These are phyloP conservation scores for Cladosporium sp. DNA, from an alignment of 2,329 filamentous ascomycete species.

Conservation along the genomic window DNA sequence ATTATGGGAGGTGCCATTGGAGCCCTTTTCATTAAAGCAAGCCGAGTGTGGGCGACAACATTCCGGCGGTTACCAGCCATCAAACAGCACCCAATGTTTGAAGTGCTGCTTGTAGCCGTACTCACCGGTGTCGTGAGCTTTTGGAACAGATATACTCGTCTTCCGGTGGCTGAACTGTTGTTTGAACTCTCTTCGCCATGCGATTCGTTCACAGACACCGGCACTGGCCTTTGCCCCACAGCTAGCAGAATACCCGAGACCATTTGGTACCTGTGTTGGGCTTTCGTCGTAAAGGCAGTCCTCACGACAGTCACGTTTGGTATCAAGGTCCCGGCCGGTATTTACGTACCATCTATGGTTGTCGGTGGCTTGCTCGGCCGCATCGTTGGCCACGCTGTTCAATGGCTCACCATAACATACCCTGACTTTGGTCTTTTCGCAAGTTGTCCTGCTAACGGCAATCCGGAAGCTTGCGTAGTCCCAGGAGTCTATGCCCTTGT, in stretches of 20 bases:
- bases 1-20: slow-evolving; percentile 78
- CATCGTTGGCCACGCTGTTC: slow-evolving; percentile 77
- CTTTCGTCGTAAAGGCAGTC: slow-evolving; percentile 84
- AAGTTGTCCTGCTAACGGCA: slow-evolving; percentile 61
- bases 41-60: slow-evolving; percentile 78
- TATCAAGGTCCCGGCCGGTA: slow-evolving; percentile 92
- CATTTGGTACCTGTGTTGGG: slow-evolving; percentile 64
- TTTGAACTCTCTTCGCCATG: slow-evolving; percentile 90
- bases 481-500: slow-evolving; percentile 96
- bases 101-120: slow-evolving; percentile 82
- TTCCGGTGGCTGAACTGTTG: slow-evolving; percentile 84
- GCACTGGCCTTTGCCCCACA: slow-evolving; percentile 74
- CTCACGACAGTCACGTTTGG: slow-evolving; percentile 90
- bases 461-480: slow-evolving; percentile 79
- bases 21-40: slow-evolving; percentile 95
- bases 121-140: slow-evolving; percentile 81
- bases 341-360: slow-evolving; percentile 98
- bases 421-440: slow-evolving; percentile 70
- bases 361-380: slow-evolving; percentile 89
- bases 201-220: slow-evolving; percentile 59
- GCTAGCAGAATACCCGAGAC: slow-evolving; percentile 74
- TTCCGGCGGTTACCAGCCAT: slow-evolving; percentile 78
- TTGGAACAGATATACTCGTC: slow-evolving; percentile 86
- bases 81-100: slow-evolving; percentile 77
- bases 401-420: slow-evolving; percentile 71